Conservation (phyloP, 2,329 filamentous ascomycete species). For the Coniella vitis region DNA sequence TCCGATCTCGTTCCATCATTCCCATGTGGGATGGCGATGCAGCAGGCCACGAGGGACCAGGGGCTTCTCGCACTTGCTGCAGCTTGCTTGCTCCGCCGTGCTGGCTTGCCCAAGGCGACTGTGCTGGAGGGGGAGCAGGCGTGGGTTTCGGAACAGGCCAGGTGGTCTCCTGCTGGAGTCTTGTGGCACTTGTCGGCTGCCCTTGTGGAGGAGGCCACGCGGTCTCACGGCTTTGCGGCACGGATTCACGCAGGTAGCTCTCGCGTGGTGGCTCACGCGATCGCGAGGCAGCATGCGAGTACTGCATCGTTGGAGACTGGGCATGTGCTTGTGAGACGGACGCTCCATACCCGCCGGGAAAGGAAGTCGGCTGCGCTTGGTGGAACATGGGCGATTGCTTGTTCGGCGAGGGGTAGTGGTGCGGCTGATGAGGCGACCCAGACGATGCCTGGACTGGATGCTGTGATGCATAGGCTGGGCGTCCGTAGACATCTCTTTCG, state of each 20-base stretch:
- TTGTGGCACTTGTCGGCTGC: slow-evolving; percentile 19
- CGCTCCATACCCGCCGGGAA: slow-evolving; percentile 34
- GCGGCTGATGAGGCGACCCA: slow-evolving; percentile 25
- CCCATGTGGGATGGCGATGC: slow-evolving; percentile 20
- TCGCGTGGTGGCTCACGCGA: slow-evolving; percentile 10
- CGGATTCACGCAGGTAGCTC: slow-evolving; percentile 34
- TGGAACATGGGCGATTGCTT: slow-evolving; percentile 22
- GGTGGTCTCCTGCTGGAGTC: slow-evolving; percentile 24
- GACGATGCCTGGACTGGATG: slow-evolving; percentile 24
- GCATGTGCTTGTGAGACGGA: slow-evolving; percentile 37
- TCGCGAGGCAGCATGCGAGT: slow-evolving; percentile 25
- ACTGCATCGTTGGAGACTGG: slow-evolving; percentile 48
- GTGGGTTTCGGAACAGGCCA: slow-evolving; percentile 30
- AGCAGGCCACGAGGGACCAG: slow-evolving; percentile 29
- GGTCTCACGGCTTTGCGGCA: slow-evolving; percentile 28
- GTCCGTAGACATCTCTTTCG: slow-evolving; percentile 43
- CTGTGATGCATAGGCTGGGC: slow-evolving; percentile 27
- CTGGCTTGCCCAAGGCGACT: slow-evolving; percentile 33
- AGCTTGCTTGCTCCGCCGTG: slow-evolving; percentile 31
- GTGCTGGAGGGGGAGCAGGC: slow-evolving; percentile 27
- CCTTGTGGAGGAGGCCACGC: slow-evolving; percentile 26
- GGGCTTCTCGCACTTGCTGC: slow-evolving; percentile 26
- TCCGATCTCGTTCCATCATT: slow-evolving; percentile 16
- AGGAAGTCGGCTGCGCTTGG: slow-evolving; percentile 28
- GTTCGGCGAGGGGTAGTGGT: slow-evolving; percentile 20